Evolutionary conservation across 129 eudicot species (phyloP).

Genomic region (Deinandra increscens): DNA sequence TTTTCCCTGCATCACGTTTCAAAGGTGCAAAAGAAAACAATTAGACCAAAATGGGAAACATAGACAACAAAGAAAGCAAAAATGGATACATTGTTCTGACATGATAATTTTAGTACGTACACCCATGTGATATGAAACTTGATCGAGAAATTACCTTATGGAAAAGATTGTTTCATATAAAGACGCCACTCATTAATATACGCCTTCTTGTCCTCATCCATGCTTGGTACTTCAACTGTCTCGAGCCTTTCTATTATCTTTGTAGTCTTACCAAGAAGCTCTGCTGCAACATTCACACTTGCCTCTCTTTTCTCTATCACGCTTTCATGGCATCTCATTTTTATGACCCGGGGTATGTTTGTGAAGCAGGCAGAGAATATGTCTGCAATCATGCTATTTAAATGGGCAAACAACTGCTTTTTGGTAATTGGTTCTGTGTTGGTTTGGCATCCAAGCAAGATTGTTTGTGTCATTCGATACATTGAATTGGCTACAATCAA

Average conservation of each 20-base stretch:
- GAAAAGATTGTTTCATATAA: conserved; percentile 5
- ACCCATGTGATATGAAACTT: no score
- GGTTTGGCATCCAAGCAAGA: conserved; percentile 11
- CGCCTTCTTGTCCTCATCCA: conserved; percentile 26
- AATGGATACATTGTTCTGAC: background rate
- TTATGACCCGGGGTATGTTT: conserved; percentile 28
- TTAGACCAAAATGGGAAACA: conserved; percentile 8
- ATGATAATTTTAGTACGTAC: no score
- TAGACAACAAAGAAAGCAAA: background rate
- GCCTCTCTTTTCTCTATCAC: conserved; percentile 30
- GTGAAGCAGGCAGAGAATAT: conserved; percentile 28
- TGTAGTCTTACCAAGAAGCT: conserved; percentile 31
- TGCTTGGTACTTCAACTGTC: background rate
- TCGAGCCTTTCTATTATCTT: conserved; percentile 19
- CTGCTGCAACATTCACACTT: conserved; percentile 27
- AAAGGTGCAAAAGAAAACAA: background rate
- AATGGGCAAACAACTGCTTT: conserved; percentile 1
- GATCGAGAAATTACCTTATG: conserved; percentile 15
- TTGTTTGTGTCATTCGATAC: conserved; percentile 37
- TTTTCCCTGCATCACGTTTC: background rate
- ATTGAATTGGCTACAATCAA: conserved; percentile 45
- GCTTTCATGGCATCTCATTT: conserved; percentile 18
- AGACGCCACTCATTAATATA: conserved; percentile 25
- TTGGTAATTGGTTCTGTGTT: background rate
- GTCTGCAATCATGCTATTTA: conserved; percentile 31